Evolutionary conservation across 768 basidiomycete genomes (phyloP).

Genomic region (Lentinula boryana): DNA sequence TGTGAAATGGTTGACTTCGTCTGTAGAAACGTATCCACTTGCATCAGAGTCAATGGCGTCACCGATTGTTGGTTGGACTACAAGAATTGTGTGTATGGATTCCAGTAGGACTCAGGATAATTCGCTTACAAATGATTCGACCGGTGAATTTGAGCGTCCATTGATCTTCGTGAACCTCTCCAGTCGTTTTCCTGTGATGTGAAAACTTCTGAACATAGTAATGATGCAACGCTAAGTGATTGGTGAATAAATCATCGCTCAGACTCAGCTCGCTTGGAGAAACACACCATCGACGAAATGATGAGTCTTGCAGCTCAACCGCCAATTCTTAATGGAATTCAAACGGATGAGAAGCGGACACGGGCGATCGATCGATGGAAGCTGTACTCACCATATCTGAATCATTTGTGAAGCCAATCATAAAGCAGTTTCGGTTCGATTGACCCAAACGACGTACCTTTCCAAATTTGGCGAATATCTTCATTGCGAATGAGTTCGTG

Average conservation of each 20-base stretch:
- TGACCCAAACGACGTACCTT: constrained; percentile 10
- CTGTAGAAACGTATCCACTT: constrained; percentile 17
- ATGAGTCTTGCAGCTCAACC: constrained; percentile 17
- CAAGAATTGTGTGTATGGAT: neutral
- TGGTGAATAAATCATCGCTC: neutral
- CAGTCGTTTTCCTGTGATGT: constrained; percentile 5
- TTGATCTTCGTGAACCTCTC: constrained; percentile 11
- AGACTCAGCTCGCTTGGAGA: neutral
- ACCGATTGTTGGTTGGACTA: constrained; percentile 17
- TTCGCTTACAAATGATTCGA: constrained; percentile 17
- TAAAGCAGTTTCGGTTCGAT: neutral
- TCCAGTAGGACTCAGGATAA: neutral
- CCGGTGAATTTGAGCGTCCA: constrained; percentile 19
- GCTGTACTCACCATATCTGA: constrained; percentile 16
- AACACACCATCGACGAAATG: constrained; percentile 18
- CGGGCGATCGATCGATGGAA: neutral
- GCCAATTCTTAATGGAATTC: constrained; percentile 11
- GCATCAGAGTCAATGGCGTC: constrained; percentile 21
- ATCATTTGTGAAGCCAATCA: neutral
- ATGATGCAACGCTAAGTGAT: constrained; percentile 11
- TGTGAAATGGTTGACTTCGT: constrained; percentile 19
- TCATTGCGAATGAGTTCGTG: constrained; percentile 18
- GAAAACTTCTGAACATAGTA: constrained; percentile 11
- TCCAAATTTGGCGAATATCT: constrained; percentile 16
- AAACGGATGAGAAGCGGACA: neutral